Base-by-base conservation (phyloP, 352 stramenopile species). In the Elongisporangium anandrum region DNA sequence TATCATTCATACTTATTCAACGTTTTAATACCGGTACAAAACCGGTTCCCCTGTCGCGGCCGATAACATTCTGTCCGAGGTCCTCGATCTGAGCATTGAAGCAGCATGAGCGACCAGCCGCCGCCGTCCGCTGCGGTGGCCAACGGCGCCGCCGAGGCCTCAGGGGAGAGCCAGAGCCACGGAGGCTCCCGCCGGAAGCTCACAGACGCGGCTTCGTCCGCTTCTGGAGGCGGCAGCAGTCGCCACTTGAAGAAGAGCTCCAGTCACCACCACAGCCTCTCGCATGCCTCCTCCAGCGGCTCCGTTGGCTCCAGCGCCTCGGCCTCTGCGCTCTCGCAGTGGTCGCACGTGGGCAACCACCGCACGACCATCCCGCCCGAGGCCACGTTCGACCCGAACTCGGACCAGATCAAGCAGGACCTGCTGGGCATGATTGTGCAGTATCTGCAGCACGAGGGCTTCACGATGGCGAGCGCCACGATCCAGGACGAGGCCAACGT, bases 401-500 rank as follows among this genome's bases (percentile, higher is more conserved):
- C 85, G 54, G 59, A 66, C n/a, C 79, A 91, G 67, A 95, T 96
- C 68, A 85, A 90, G 53, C 77, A 85, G 52, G 87, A 95, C 58
- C 63, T 96, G 50, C 71, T 96, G 21, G 77, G 77, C 4, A 81
- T 96, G 60, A 96, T 96, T 63, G 85, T 85, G 24, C 85, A 94
- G 72, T 96, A 95, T 64, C 63, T 96, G 13, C 82, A 95, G 59
- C 68, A 88, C 17, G 81, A 94, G 68, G 85, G 84, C 8, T 91
- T 92, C 51, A 63, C 77, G 41, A 83, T 92, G 64, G 85, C 84
- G 19, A 92, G 84, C 60, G 79, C 85, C 19, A 95, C 86, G 41
- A 88, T 96, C 56, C 83, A 95, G 64, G 87, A 96, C 65, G 87
- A 95, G 60, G 78, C 87, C 41, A 94, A 95, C 50, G 82, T 96